phyloP scores from a whole-genome alignment of 768 basidiomycete species.

The Termitomyces sp. region DNA sequence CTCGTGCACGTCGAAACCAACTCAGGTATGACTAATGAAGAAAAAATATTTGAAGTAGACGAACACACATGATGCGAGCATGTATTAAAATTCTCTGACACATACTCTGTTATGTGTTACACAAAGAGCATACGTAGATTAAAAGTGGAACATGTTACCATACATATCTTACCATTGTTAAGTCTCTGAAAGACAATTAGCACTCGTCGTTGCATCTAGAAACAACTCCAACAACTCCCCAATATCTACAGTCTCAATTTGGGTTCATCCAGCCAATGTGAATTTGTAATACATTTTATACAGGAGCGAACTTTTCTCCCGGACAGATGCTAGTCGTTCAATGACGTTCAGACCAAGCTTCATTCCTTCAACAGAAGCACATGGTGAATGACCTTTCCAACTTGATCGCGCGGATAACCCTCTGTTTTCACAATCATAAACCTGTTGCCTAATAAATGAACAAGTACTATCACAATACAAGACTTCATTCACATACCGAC shows the following conservation, averaged over 20 bases:
- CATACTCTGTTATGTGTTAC: no score
- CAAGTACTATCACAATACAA: neutral
- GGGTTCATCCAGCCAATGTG: slow-evolving; percentile 61
- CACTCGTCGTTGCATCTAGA: slow-evolving; percentile 77
- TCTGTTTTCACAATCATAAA: slow-evolving; percentile 95
- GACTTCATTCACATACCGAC: slow-evolving; percentile 50
- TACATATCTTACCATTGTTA: neutral
- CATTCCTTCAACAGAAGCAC: slow-evolving; percentile 83
- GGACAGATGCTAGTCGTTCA: slow-evolving; percentile 74
- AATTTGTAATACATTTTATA: slow-evolving; percentile 16
- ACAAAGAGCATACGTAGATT: no score
- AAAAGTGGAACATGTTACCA: no score
- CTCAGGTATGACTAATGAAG: no score
- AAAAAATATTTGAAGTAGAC: no score
- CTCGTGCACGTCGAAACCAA: no score
- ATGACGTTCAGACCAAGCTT: slow-evolving; percentile 69
- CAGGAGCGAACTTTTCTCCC: slow-evolving; percentile 77
- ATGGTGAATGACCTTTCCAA: slow-evolving; percentile 76
- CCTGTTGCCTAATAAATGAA: slow-evolving; percentile 27
- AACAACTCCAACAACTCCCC: slow-evolving; percentile 92
- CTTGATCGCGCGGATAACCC: slow-evolving; percentile 74
- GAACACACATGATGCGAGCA: no score
- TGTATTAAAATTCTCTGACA: no score
- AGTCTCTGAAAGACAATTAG: neutral
- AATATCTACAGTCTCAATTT: slow-evolving; percentile 85